Evolutionary conservation across 768 basidiomycete species (phyloP), one percentile per base, ranked within the genome.

Genomic region (Paxillus rubicundulus): DNA sequence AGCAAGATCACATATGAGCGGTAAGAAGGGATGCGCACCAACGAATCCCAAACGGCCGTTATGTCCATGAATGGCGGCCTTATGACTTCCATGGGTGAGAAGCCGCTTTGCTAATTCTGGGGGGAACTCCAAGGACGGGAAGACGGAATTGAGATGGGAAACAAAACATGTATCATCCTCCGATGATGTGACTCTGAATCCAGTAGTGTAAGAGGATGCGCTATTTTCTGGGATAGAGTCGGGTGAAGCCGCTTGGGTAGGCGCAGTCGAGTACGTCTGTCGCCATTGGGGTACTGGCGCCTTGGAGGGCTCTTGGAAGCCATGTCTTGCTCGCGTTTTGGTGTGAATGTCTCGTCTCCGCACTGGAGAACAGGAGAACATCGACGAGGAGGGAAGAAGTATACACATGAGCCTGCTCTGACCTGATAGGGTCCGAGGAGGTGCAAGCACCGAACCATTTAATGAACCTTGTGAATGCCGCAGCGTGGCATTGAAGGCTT

Each of bases 21-120:
- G 36, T 17, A 48, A 21, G 43, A 41, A 51, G 20, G 20, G 36
- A 32, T 39, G 44, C 54, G 7, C 24, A 88, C 89, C 91, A 27
- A 90, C 75, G 61, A 92, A 93, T 38, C 79, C 74, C 41, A 88
- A 70, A 9, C 82, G 82, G 42, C 78, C 82, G 60, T 92, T 92
- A 65, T 91, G 87, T 2, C 90, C 87, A 47, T 77, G 68, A 44
- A 66, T 56, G 27, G 88, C 85, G 49, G 80, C 74, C 43, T 75
- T 79, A 69, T 89, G 90, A 69, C 87, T 89, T 7, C 77, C 76
- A 64, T 93, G 91, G 3, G 91, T 93, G 57, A 92, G 72, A 55
- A 89, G 77, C 53, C 90, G 82, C 57, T 77, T 76, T 8, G 88
- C 86, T 42, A 91, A 74, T 57, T 87, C 85, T 5, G 76, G 74